These are phyloP conservation scores for Byssochlamys sp. DNA, from an alignment of 2,329 filamentous ascomycete genomes.

Conservation along the genomic window DNA sequence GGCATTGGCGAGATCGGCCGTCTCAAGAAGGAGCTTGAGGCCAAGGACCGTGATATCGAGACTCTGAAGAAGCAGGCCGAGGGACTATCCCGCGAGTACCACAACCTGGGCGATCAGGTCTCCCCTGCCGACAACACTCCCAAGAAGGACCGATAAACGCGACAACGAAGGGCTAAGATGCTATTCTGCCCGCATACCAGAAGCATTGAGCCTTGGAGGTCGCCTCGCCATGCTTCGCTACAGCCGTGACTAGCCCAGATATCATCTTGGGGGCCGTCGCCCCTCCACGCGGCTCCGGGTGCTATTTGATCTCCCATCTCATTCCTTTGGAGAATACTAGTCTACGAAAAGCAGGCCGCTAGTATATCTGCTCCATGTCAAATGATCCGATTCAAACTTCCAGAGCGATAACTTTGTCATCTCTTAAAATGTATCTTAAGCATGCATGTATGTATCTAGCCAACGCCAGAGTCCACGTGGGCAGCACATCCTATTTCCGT, in stretches of 20 bases:
- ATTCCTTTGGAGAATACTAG: too few species aligned
- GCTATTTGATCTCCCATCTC: neutral
- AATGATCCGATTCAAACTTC: neutral
- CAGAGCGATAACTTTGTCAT: neutral
- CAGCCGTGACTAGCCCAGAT: neutral
- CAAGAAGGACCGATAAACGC: slow-evolving; percentile 48
- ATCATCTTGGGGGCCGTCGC: neutral
- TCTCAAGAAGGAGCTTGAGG: slow-evolving; percentile 58
- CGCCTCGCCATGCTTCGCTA: neutral
- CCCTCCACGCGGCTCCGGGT: neutral
- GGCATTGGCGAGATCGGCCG: slow-evolving; percentile 66
- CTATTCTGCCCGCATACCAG: neutral
- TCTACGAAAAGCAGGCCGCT: neutral
- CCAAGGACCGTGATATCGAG: slow-evolving; percentile 74
- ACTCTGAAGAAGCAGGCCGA: slow-evolving; percentile 86
- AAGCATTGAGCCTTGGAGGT: neutral
- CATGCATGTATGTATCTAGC: neutral
- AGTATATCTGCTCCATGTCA: neutral
- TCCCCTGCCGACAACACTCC: slow-evolving; percentile 38
- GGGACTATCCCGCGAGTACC: slow-evolving; percentile 75
- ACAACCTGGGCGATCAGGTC: slow-evolving; percentile 74
- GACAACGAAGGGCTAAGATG: neutral
- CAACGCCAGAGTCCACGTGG: neutral
- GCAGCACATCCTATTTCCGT: neutral
- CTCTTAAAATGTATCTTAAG: neutral